phyloP scores from a whole-genome alignment of 495 filamentous ascomycete genomes.

The Xylaria palmicola region DNA sequence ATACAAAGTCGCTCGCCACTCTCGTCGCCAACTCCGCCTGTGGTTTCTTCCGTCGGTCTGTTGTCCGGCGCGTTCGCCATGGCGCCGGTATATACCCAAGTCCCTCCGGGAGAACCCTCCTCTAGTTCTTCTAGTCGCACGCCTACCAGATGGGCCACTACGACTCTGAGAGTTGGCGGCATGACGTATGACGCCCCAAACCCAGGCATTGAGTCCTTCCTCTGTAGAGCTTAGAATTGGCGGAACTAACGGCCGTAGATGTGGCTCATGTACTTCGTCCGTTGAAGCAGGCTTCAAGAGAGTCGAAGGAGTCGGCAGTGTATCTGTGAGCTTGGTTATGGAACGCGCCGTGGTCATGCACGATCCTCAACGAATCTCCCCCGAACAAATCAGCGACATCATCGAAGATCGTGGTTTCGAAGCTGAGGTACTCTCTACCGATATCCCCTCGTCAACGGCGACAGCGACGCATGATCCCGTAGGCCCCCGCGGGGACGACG shows the following conservation, averaged over 20 bases:
- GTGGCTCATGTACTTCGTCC: conserved; percentile 85
- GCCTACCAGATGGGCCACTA: conserved; percentile 76
- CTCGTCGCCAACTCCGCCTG: not conserved
- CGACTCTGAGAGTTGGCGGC: conserved; percentile 81
- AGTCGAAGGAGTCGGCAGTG: conserved; percentile 73
- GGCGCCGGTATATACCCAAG: conserved; percentile 47
- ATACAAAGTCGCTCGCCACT: not conserved
- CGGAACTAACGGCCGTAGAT: conserved; percentile 39
- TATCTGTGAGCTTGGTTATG: conserved; percentile 90
- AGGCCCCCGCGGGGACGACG: conserved; percentile 30
- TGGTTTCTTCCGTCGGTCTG: conserved; percentile 7
- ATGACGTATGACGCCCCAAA: conserved; percentile 65
- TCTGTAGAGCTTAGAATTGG: not conserved
- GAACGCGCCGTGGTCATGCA: conserved; percentile 88
- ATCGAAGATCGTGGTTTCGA: conserved; percentile 96
- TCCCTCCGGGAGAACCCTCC: conserved; percentile 38
- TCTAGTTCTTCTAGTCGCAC: conserved; percentile 29
- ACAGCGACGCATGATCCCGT: conserved; percentile 26
- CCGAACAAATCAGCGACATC: conserved; percentile 73
- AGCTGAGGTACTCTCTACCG: conserved; percentile 83
- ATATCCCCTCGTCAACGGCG: conserved; percentile 52
- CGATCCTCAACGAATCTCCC: conserved; percentile 70
- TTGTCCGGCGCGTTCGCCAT: conserved; percentile 32
- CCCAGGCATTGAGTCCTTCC: not conserved
- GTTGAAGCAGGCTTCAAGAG: conserved; percentile 81